Percentiles rank a stretch among this genome's conserved stretches.
These are phyloP conservation scores for Beta lomatogona DNA, from an alignment of 179 eudicot species.

Conservation along the genomic window DNA sequence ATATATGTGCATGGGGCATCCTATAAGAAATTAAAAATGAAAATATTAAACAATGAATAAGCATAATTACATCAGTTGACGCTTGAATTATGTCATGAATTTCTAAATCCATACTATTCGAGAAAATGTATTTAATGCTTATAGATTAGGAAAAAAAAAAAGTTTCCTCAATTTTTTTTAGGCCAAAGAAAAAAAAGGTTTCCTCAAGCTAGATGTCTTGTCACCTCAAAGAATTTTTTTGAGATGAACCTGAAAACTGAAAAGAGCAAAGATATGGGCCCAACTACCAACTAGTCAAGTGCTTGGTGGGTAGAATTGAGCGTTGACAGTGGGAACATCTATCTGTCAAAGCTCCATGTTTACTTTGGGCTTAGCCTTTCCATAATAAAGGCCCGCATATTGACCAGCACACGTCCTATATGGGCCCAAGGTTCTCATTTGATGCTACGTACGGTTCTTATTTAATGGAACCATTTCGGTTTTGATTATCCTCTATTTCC, in stretches of 20 bases:
- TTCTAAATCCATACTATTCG: too few relatives aligned
- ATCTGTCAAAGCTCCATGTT: background rate
- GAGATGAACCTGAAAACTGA: background rate
- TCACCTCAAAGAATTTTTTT: too few relatives aligned
- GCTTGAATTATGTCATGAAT: too few relatives aligned
- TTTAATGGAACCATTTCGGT: background rate
- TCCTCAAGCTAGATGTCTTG: too few relatives aligned
- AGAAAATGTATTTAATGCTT: too few relatives aligned
- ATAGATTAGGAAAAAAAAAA: too few relatives aligned
- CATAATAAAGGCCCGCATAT: background rate
- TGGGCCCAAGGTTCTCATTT: background rate
- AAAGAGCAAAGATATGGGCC: background rate
- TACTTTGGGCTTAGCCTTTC: constrained; percentile 14
- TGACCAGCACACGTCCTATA: background rate
- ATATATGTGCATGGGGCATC: too few relatives aligned
- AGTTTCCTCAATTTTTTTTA: too few relatives aligned
- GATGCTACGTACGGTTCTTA: background rate
- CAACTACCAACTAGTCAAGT: background rate
- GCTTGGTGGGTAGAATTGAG: background rate
- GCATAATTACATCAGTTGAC: too few relatives aligned
- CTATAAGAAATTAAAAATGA: too few relatives aligned
- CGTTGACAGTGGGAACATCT: background rate
- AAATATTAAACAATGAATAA: too few relatives aligned
- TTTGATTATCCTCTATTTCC: background rate
- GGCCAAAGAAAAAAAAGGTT: too few relatives aligned